Evolutionary conservation across 176 grass and related monocot genomes (phyloP), one percentile per base, ranked within the genome.

Genomic region (Oryza punctata): DNA sequence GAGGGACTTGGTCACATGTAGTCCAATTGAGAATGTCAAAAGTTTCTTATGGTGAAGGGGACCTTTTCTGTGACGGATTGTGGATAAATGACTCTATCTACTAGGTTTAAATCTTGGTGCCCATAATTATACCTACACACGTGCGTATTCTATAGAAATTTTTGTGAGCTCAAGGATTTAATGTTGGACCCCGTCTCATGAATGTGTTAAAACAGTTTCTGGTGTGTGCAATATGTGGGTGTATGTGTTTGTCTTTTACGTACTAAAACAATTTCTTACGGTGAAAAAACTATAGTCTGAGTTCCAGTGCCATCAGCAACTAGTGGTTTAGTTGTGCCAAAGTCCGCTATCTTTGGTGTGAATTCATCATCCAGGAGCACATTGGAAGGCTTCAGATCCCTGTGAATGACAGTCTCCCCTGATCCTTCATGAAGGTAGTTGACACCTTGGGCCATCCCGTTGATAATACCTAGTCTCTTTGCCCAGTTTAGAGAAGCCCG

Each of bases 371-470:
- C 85, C 3, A 87, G 60, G 38, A 87, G 57, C 21, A 87, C 13
- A 29, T 87, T 87, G 10, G 69, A 41, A 16, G 85, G 69, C 52
- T 87, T 87, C 6, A 82, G 43, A 33, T 68, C 65, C 29, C 65
- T 30, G 27, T 68, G 65, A 18, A 68, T 68, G 73, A 87, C 80
- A 41, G 35, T 82, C 29, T 75, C 66, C 44, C 78, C 75, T 64
- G 85, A 82, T 57, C 81, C 78, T 11, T 59, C 69, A 18, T 87
- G 85, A 27, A 87, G 85, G 75, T 87, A 87, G 26, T 69, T 61
- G n/a, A 87, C 57, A 18, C 85, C 85, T 60, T 68, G 54, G 75
- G 70, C 78, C 64, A 82, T 43, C 8, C 85, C 85, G 30, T 76
- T 12, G 8, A 81, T 81, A 44, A 87, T 87, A 28, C 12, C 74